Evolutionary conservation across 768 basidiomycete species (phyloP), one percentile per base, ranked within the genome.

Genomic region (Pisolithus sp.): DNA sequence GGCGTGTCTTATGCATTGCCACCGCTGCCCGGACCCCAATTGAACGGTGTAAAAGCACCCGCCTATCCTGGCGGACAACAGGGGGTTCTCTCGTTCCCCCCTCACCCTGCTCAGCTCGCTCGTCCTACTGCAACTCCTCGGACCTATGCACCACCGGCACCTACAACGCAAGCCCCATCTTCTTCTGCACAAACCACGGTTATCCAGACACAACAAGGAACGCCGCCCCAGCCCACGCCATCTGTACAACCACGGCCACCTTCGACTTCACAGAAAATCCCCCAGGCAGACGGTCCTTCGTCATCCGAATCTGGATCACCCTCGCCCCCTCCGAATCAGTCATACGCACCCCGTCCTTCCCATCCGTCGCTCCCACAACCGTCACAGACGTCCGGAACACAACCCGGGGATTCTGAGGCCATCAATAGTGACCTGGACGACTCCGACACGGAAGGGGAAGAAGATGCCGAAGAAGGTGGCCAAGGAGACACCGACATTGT

Each of bases 381-480:
- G 1, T 55, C 79, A 5, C 72, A 73, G 54, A 58, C 53, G 41
- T 65, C 75, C 10, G 57, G 73, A 12, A 58, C 69, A 21, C 67
- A 71, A 28, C 66, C 62, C 2, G 75, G 71, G 24, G 87, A 87
- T 56, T 76, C 77, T 28, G 95, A 99, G 63, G 88, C 86, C 15
- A 98, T 99, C 67, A 95, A 94, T 62, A 95, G 92, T 50, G 96
- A 99, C 62, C 71, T 99, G 42, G 96, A 99, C 70, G 94, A 97
- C 64, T 89, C 89, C 0, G 94, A 96, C 56, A 87, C 88, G 6
- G 88, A 92, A 48, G 81, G 79, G 12, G 92, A 91, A 55, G 87
- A 88, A 42, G 92, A 92, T 10, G 80, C 81, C 0, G 90, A 90
- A 44, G 89, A 89, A 46, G 86, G 81, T 5, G 79, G 77, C 0